These are phyloP conservation scores for Catunica adiposa DNA, from an alignment of 2,329 filamentous ascomycete species.

Conservation along the genomic window DNA sequence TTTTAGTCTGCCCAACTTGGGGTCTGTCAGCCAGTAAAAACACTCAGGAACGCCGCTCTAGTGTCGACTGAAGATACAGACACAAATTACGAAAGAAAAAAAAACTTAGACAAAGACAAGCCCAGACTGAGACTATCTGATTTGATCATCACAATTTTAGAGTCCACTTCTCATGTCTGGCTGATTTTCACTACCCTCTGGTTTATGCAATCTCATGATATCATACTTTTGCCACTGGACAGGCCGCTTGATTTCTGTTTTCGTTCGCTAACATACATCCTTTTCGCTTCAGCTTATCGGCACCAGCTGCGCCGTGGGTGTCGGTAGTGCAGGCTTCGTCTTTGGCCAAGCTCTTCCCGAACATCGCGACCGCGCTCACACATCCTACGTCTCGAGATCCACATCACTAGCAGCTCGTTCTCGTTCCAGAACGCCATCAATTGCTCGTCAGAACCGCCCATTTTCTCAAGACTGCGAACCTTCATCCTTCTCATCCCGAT, in stretches of 20 bases:
- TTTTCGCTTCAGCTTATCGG: slow-evolving; percentile 36
- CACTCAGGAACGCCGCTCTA: not conserved
- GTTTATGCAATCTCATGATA: no score
- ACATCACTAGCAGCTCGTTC: slow-evolving; percentile 5
- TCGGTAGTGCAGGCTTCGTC: slow-evolving; percentile 40
- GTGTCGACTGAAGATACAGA: slow-evolving; percentile 5
- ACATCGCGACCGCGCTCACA: slow-evolving; percentile 17
- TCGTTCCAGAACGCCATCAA: slow-evolving; percentile 5
- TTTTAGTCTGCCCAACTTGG: not conserved
- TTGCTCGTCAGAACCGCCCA: slow-evolving; percentile 6
- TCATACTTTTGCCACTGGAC: not conserved
- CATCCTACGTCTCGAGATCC: slow-evolving; percentile 8
- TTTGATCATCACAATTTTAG: not conserved
- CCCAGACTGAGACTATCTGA: not conserved
- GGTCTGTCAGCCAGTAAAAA: not conserved
- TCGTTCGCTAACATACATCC: not conserved
- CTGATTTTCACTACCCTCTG: no score
- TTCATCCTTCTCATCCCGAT: slow-evolving; percentile 1
- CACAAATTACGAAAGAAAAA: not conserved
- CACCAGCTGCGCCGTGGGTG: slow-evolving; percentile 44
- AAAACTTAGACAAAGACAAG: slow-evolving; percentile 1
- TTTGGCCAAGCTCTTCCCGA: slow-evolving; percentile 34
- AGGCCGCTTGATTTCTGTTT: not conserved
- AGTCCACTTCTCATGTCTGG: no score
- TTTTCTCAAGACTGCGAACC: slow-evolving; percentile 13